Conservation (phyloP, 371 early-diverging fungal genomes). For the Dichotomocladium elegans region DNA sequence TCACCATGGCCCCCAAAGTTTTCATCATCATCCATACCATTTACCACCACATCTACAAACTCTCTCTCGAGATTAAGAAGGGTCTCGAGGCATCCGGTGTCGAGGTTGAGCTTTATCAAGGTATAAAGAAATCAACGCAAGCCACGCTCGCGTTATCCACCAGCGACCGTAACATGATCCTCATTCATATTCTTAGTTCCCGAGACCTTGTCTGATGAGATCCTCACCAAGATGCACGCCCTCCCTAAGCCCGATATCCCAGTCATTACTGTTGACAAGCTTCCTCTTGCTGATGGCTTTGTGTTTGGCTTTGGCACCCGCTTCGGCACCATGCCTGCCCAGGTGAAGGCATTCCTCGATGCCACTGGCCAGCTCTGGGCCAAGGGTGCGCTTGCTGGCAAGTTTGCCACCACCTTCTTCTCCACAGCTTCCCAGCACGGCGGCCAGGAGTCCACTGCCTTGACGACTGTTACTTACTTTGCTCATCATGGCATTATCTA, state of each 20-base stretch:
- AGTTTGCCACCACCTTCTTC: slow-evolving; percentile 65
- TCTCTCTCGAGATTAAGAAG: slow-evolving; percentile 56
- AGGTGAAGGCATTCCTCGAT: slow-evolving; percentile 47
- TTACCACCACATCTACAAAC: slow-evolving; percentile 55
- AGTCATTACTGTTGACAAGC: slow-evolving; percentile 50
- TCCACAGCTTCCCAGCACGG: slow-evolving; percentile 66
- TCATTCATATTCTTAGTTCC: slow-evolving; percentile 20
- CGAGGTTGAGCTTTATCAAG: slow-evolving; percentile 62
- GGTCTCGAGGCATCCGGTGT: slow-evolving; percentile 56
- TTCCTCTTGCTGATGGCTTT: slow-evolving; percentile 72
- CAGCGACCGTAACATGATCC: neutral
- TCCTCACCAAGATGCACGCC: slow-evolving; percentile 73
- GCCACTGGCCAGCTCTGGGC: slow-evolving; percentile 69
- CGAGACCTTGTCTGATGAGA: slow-evolving; percentile 64
- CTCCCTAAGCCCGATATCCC: slow-evolving; percentile 60
- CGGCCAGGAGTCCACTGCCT: slow-evolving; percentile 71
- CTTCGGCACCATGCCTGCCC: slow-evolving; percentile 64
- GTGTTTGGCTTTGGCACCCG: slow-evolving; percentile 59
- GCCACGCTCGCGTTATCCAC: too few relatives aligned
- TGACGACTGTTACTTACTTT: slow-evolving; percentile 54
- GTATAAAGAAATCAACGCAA: too few relatives aligned
- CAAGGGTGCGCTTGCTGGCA: slow-evolving; percentile 52
- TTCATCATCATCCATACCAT: slow-evolving; percentile 46
- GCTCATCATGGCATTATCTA: slow-evolving; percentile 75
- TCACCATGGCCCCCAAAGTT: slow-evolving; percentile 42